Base-by-base conservation (phyloP, 2,329 filamentous ascomycete genomes). In the Westerdykella sp. region DNA sequence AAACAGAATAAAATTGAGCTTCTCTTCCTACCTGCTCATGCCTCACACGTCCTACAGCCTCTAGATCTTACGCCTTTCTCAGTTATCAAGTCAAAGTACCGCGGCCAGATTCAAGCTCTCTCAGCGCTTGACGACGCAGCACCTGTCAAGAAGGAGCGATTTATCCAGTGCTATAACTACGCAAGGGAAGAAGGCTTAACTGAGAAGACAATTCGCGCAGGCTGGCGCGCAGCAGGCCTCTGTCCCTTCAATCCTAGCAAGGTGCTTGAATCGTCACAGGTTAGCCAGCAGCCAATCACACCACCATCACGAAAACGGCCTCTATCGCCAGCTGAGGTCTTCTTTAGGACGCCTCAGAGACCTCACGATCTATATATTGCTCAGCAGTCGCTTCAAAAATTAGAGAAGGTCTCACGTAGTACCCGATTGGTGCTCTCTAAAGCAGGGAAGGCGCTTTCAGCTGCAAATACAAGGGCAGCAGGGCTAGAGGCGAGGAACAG, bases 111-210 rank as follows among this genome's bases (percentile, higher is more conserved):
- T 31, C 28, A 12, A 6, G 18, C 18, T 21, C 37, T 48, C 2
- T 2, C 43, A 3, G 11, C 7, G 2, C 31, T 48, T 32, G 23
- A 46, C 18, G 34, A 45, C 22, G 39, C 43, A 2, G 46, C 46
- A 21, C 43, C 46, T 21, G 38, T 48, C 12, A 46, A 48, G 34
- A 48, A 48, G 40, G 43, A 45, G n/a, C 44, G 40, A 16, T 46
- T 43, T 36, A 42, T 46, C 18, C 11, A 9, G 9, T 39, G 13
- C 40, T 46, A 43, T 30, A 14, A 43, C 30, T 2, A 39, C 9
- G 40, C 44, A 31, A 40, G 40, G 15, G 40, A 46, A 25, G 37
- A 42, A 39, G 28, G 30, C 4, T 12, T 46, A 1, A 35, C 40
- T 30, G 39, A 42, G 2, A 15, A 21, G 5, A 31, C 40, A 6